Evolutionary conservation across 768 basidiomycete genomes (phyloP).

Genomic region (Tricholoma sp.): DNA sequence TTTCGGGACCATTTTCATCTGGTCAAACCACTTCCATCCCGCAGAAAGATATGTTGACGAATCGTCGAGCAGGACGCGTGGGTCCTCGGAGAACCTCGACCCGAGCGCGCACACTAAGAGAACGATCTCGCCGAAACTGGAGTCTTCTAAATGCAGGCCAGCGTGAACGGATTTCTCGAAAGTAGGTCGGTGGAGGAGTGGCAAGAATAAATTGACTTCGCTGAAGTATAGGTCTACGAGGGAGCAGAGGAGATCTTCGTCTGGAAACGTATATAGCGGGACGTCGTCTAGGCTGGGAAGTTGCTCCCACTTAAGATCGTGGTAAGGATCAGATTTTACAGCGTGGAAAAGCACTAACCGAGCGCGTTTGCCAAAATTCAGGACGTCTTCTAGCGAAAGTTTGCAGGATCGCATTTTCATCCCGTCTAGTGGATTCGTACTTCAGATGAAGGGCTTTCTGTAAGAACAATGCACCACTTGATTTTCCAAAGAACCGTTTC

Average conservation of each 20-base stretch:
- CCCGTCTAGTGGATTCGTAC: slow-evolving; percentile 42
- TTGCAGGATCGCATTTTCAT: slow-evolving; percentile 13
- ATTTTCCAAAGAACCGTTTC: slow-evolving; percentile 50
- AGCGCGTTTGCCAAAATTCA: slow-evolving; percentile 33
- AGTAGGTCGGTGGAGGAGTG: slow-evolving; percentile 68
- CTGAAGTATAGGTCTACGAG: slow-evolving; percentile 66
- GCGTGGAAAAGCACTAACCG: slow-evolving; percentile 25
- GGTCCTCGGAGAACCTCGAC: slow-evolving; percentile 54
- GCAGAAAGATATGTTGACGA: slow-evolving; percentile 36
- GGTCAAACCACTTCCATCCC: slow-evolving; percentile 65
- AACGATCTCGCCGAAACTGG: slow-evolving; percentile 52
- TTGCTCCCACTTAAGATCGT: slow-evolving; percentile 32
- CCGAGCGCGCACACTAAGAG: slow-evolving; percentile 71
- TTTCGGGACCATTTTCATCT: slow-evolving; percentile 60
- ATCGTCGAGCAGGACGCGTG: slow-evolving; percentile 42
- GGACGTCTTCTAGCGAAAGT: slow-evolving; percentile 20
- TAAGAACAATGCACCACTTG: slow-evolving; percentile 49
- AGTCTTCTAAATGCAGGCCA: slow-evolving; percentile 44
- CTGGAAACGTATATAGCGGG: slow-evolving; percentile 40
- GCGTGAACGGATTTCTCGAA: slow-evolving; percentile 50
- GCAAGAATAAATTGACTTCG: slow-evolving; percentile 47
- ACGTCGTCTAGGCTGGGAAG: slow-evolving; percentile 3
- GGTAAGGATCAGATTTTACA: neutral
- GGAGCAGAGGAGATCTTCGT: slow-evolving; percentile 39
- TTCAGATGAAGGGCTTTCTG: slow-evolving; percentile 55